These are phyloP conservation scores for Eutrema salsugineum DNA, from an alignment of 441 rosid genomes.

Conservation along the genomic window DNA sequence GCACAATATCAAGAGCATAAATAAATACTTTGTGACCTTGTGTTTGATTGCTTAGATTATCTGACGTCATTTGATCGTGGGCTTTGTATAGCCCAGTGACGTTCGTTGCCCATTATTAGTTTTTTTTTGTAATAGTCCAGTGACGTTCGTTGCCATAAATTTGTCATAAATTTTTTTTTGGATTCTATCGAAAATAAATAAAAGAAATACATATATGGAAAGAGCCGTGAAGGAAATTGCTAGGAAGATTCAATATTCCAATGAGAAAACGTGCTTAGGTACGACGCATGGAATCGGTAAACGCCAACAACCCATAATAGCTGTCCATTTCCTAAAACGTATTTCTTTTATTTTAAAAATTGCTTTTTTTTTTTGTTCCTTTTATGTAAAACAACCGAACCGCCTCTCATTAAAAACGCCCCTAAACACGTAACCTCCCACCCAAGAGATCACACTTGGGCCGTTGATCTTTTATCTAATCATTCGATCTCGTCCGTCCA, in stretches of 20 bases:
- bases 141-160: no score
- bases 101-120: no score
- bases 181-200: background rate
- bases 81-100: no score
- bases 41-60: no score
- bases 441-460: background rate
- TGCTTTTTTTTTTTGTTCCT: background rate
- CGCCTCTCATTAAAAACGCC: constrained; percentile 21
- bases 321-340: constrained; percentile 4
- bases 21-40: no score
- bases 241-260: background rate
- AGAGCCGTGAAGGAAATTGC: constrained; percentile 24
- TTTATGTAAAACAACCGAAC: constrained; percentile 22
- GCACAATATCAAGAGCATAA: no score
- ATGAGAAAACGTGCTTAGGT: constrained; percentile 22
- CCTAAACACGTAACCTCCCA: constrained; percentile 10
- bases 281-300: constrained; percentile 8
- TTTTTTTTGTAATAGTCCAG: no score
- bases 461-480: constrained; percentile 8
- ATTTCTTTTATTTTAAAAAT: background rate
- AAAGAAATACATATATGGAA: background rate
- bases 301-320: constrained; percentile 18
- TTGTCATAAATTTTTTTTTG: no score
- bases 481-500: constrained; percentile 12
- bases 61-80: no score